phyloP scores from a whole-genome alignment of 495 filamentous ascomycete genomes.

The Xylaria scruposa region DNA sequence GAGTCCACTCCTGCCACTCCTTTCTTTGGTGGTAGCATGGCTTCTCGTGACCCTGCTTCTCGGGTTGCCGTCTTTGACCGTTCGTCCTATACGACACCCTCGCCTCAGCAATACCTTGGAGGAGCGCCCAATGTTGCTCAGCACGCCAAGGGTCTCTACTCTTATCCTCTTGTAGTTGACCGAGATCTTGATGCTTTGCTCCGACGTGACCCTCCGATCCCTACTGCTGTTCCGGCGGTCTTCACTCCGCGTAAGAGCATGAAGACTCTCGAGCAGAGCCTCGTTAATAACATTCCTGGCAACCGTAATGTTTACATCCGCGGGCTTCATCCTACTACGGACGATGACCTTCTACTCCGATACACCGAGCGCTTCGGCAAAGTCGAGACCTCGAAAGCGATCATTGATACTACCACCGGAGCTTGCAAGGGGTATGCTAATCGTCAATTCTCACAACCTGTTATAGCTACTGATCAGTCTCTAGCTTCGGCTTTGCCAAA shows the following conservation, averaged over 20 bases:
- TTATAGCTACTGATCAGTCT: slow-evolving; percentile 31
- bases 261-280: slow-evolving; percentile 85
- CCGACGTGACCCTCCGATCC: slow-evolving; percentile 78
- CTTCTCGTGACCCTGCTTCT: slow-evolving; percentile 56
- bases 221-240: slow-evolving; percentile 85
- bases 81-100: slow-evolving; percentile 67
- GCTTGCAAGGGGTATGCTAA: slow-evolving; percentile 87
- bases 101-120: slow-evolving; percentile 64
- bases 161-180: slow-evolving; percentile 54
- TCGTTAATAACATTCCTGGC: slow-evolving; percentile 86
- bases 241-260: slow-evolving; percentile 75
- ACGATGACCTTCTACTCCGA: slow-evolving; percentile 82
- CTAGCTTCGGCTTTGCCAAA: slow-evolving; percentile 94
- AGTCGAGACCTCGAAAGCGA: slow-evolving; percentile 94
- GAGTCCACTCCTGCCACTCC: slow-evolving; percentile 69
- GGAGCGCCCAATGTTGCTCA: slow-evolving; percentile 42
- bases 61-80: slow-evolving; percentile 65
- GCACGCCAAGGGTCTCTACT: slow-evolving; percentile 56
- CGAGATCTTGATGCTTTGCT: slow-evolving; percentile 74
- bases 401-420: slow-evolving; percentile 89
- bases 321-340: slow-evolving; percentile 90
- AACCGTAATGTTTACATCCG: slow-evolving; percentile 96
- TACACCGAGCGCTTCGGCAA: slow-evolving; percentile 88
- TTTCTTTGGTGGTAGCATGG: slow-evolving; percentile 61
- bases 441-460: neutral